Evolutionary conservation across 1,284 basidiomycete species (phyloP).

Genomic region (Irpex sp.): DNA sequence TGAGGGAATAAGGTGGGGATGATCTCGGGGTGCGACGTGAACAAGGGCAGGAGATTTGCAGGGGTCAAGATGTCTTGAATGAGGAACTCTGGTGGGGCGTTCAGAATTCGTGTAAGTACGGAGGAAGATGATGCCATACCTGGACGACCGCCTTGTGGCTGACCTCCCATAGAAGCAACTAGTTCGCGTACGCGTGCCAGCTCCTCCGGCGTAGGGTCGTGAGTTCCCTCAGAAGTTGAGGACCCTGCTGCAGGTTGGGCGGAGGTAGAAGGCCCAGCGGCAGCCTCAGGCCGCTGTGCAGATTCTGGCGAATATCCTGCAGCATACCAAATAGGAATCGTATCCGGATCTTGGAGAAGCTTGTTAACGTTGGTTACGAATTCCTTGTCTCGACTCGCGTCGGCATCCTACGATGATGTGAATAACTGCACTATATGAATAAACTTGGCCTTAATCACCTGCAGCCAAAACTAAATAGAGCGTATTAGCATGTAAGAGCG

Average conservation of each 20-base stretch:
- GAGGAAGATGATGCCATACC: constrained; percentile 5
- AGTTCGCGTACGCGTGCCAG: constrained; percentile 24
- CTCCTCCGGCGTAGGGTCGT: constrained; percentile 22
- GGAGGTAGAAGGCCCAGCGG: constrained; percentile 4
- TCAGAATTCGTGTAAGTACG: neutral
- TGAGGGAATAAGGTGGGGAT: constrained; percentile 70
- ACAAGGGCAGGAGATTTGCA: constrained; percentile 63
- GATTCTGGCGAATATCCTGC: constrained; percentile 10
- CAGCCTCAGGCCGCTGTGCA: neutral
- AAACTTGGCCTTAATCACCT: constrained; percentile 42
- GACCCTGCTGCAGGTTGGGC: neutral
- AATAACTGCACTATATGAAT: neutral
- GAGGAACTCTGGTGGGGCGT: constrained; percentile 45
- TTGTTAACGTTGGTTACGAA: constrained; percentile 68
- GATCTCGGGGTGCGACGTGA: constrained; percentile 62
- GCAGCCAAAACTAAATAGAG: constrained; percentile 71
- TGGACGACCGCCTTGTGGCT: constrained; percentile 4
- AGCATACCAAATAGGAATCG: constrained; percentile 54
- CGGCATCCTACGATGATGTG: constrained; percentile 49
- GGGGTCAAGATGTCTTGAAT: constrained; percentile 75
- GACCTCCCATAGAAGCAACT: constrained; percentile 20
- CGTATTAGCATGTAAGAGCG: neutral
- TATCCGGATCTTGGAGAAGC: constrained; percentile 61
- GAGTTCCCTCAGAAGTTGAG: constrained; percentile 1
- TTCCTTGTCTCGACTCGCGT: constrained; percentile 64